These are phyloP conservation scores for Auriscalpium vulgare DNA, from an alignment of 768 basidiomycete genomes.

Conservation along the genomic window DNA sequence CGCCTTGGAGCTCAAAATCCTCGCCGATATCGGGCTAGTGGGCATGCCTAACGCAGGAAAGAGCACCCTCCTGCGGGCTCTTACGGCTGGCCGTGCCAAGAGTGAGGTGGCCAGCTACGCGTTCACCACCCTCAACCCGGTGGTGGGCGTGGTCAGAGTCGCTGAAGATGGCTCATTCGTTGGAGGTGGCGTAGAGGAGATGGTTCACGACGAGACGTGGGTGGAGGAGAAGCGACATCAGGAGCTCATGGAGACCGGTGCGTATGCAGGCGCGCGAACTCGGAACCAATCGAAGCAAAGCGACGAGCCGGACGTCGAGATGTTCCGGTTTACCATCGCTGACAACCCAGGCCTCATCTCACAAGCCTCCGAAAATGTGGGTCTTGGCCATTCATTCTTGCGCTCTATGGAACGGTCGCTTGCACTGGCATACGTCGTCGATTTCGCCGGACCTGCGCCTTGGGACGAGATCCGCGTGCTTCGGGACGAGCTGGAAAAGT, in stretches of 20 bases:
- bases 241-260: constrained; percentile 42
- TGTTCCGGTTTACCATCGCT: constrained; percentile 87
- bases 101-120: constrained; percentile 85
- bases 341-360: constrained; percentile 94
- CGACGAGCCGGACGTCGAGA: constrained; percentile 34
- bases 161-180: constrained; percentile 72
- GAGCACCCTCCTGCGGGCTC: constrained; percentile 83
- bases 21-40: constrained; percentile 93
- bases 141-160: constrained; percentile 84
- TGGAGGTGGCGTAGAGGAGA: constrained; percentile 41
- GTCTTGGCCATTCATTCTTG: constrained; percentile 90
- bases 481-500: constrained; percentile 75
- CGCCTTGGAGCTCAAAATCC: constrained; percentile 85
- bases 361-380: constrained; percentile 80
- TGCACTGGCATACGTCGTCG: constrained; percentile 88
- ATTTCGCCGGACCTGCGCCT: constrained; percentile 66
- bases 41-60: constrained; percentile 95
- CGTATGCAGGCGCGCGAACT: constrained; percentile 40
- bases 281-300: constrained; percentile 33
- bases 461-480: constrained; percentile 72
- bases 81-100: constrained; percentile 79
- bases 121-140: constrained; percentile 93
- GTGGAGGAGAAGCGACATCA: constrained; percentile 42
- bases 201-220: constrained; percentile 60
- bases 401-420: constrained; percentile 88